Evolutionary conservation across 2,329 filamentous ascomycete species (phyloP), one percentile per base, ranked within the genome.

Genomic region (Aureobasidium lini): DNA sequence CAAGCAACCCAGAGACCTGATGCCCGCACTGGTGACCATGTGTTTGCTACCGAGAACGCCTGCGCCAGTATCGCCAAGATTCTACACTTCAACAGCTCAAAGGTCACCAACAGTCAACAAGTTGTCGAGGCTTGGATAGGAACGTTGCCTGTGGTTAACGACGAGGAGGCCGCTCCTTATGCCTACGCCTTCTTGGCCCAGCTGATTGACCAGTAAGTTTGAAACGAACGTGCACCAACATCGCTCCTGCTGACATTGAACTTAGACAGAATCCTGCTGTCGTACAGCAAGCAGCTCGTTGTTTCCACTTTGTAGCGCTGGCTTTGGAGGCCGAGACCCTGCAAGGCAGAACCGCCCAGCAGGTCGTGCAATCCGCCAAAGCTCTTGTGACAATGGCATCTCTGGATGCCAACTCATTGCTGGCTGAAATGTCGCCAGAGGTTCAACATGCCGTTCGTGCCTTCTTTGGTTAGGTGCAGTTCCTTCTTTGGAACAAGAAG

Each of bases 1-100:
- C 85, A 91, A 70, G 88, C 90, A 48, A 90, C 87, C 6, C 86
- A 89, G 69, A 81, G 93, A 59, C 84, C 88, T 2, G 88, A 95
- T 64, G 87, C 93, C 5, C 85, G 94, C 64, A 86, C 84, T 49
- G 94, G 97, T 64, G 94, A 97, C 67, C 92, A 97, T 67, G 88
- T 96, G 1, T 99, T 95, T 71, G 94, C 94, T 2, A 97, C 94
- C 1, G 94, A 99, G 76, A 99, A 99, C 70, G 93, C 93, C 6
- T 96, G 90, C 66, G 93, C 94, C 43, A 91, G 90, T 65, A 94
- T 99, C 69, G 94, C 94, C 37, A 99, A 99, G 81, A 93, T 99
- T 57, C 79, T 99, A 64, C 91, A 96, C 71, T 96, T 87, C 77
- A 96, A 95, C 74, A 78, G 85, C 28, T 80, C 80, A 65, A 89